Conservation (phyloP, 2,329 filamentous ascomycete species). For the Huntiella savannae region DNA sequence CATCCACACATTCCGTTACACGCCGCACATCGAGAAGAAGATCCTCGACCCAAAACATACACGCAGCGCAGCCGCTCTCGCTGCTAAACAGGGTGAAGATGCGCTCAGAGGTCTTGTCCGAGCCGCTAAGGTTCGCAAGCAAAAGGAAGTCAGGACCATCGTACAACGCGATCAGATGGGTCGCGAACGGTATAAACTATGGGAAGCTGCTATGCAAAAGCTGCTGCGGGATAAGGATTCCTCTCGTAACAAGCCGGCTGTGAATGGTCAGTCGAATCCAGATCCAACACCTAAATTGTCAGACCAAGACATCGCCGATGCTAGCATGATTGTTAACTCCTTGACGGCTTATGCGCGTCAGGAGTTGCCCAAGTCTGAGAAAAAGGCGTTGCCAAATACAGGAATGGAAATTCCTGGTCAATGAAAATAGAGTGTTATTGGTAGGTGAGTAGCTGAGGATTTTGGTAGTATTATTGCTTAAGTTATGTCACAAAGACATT, state of each 20-base stretch:
- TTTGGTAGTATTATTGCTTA: too few species aligned
- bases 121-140: slow-evolving; percentile 43
- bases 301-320: slow-evolving; percentile 34
- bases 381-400: slow-evolving; percentile 5
- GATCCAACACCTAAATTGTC: slow-evolving; percentile 1
- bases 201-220: slow-evolving; percentile 41
- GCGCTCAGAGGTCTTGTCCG: slow-evolving; percentile 39
- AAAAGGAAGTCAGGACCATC: slow-evolving; percentile 40
- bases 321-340: slow-evolving; percentile 43
- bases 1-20: slow-evolving; percentile 44
- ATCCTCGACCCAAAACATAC: slow-evolving; percentile 37
- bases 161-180: slow-evolving; percentile 33
- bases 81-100: slow-evolving; percentile 42
- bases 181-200: slow-evolving; percentile 37
- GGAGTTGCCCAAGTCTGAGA: slow-evolving; percentile 8
- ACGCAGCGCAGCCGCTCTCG: slow-evolving; percentile 37
- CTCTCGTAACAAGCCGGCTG: neutral
- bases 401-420: slow-evolving; percentile 7
- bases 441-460: too few species aligned
- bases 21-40: slow-evolving; percentile 24
- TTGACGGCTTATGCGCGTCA: slow-evolving; percentile 6
- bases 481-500: too few species aligned
- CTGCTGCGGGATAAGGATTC: slow-evolving; percentile 24
- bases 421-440: neutral
- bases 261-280: too few species aligned